Conservation (phyloP, 2,329 filamentous ascomycete species). For the Pseudogymnoascus sp. region DNA sequence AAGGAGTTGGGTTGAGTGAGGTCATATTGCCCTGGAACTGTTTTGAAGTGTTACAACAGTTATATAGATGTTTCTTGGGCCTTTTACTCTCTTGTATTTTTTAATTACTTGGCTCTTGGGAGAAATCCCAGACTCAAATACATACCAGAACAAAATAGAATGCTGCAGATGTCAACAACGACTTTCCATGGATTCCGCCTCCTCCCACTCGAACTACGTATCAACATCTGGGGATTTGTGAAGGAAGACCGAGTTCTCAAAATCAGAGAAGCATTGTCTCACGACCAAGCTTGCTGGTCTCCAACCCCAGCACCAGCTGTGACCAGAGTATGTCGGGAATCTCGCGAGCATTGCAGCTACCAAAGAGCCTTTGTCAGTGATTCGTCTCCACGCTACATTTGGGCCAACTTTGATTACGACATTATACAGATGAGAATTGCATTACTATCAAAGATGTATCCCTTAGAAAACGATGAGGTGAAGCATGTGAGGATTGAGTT, state of each 20-base stretch:
- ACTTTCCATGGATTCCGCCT: not conserved
- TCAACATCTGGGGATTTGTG: not conserved
- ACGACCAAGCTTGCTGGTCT: not conserved
- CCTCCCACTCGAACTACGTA: not conserved
- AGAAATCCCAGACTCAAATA: too few species aligned
- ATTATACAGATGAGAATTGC: not conserved
- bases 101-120: too few species aligned
- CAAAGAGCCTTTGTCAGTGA: not conserved
- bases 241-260: not conserved
- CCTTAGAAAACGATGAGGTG: not conserved
- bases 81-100: not conserved
- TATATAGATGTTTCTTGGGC: not conserved
- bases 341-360: not conserved
- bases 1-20: too few species aligned
- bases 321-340: not conserved
- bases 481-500: not conserved
- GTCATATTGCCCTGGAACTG: too few species aligned
- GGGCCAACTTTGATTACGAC: not conserved
- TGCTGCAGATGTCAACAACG: not conserved
- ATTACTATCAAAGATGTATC: not conserved
- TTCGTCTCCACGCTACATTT: not conserved
- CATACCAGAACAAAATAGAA: too few species aligned
- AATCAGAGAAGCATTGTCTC: not conserved
- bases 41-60: too few species aligned
- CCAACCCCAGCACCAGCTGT: not conserved